Evolutionary conservation across 345 rosid species (phyloP).

Genomic region (Triadica sebifera): DNA sequence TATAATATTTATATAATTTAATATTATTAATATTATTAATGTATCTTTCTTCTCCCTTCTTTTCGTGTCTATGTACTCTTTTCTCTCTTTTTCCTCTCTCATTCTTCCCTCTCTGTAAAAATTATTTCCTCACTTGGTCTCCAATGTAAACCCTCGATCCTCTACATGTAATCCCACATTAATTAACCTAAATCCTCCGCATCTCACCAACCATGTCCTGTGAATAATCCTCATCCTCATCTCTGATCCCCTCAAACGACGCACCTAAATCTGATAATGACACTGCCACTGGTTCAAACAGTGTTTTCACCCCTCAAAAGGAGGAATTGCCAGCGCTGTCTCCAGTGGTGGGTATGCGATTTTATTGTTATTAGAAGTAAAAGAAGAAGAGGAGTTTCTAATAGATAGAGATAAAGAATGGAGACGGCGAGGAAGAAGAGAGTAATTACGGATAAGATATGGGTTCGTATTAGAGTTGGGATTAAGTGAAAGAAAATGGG

Average conservation of each 20-base stretch:
- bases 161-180: constrained; percentile 35
- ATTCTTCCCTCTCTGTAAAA: background rate
- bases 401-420: no score
- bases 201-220: constrained; percentile 47
- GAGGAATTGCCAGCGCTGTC: constrained; percentile 18
- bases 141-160: constrained; percentile 32
- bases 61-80: no score
- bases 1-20: no score
- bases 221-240: constrained; percentile 47
- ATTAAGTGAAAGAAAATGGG: no score
- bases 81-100: constrained; percentile 11
- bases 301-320: constrained; percentile 9
- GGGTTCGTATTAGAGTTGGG: no score
- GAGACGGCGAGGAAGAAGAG: no score
- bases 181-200: constrained; percentile 38
- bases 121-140: constrained; percentile 9
- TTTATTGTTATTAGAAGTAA: no score
- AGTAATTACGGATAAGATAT: no score
- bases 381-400: no score
- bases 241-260: constrained; percentile 31
- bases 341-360: no score
- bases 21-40: no score
- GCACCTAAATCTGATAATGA: constrained; percentile 15
- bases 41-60: no score
- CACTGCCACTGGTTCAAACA: constrained; percentile 3